Conservation (phyloP, 208 protist genomes). For the Leishmania braziliensis region DNA sequence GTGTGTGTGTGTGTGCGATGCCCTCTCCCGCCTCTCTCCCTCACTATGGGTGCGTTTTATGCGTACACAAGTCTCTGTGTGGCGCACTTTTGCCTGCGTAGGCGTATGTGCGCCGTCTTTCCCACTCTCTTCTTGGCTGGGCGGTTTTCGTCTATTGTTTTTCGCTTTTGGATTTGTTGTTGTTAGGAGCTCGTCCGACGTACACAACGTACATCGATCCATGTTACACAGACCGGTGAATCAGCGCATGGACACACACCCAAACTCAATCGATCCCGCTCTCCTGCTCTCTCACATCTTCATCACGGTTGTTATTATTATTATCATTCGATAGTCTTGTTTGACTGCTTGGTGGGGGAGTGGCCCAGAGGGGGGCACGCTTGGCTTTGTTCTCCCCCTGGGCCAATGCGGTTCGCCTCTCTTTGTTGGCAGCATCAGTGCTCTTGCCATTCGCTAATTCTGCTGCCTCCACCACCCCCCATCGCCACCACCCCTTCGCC, state of each 20-base stretch:
- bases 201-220: background rate
- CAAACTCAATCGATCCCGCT: background rate
- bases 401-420: too few species aligned
- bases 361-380: background rate
- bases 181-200: background rate
- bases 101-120: background rate
- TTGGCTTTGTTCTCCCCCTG: too few species aligned
- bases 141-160: background rate
- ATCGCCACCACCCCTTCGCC: background rate
- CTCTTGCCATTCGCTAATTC: background rate
- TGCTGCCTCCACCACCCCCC: background rate
- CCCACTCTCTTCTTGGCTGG: too few species aligned
- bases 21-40: background rate
- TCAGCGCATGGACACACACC: background rate
- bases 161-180: background rate
- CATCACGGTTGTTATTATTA: background rate
- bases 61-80: background rate
- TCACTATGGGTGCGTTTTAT: background rate
- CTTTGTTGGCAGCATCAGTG: background rate
- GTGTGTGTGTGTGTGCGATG: background rate
- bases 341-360: background rate
- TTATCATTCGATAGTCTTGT: too few species aligned
- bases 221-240: too few species aligned
- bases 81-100: background rate
- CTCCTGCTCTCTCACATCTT: background rate